Conservation (phyloP, 306 rosid genomes). For the Gleditsia sinensis region DNA sequence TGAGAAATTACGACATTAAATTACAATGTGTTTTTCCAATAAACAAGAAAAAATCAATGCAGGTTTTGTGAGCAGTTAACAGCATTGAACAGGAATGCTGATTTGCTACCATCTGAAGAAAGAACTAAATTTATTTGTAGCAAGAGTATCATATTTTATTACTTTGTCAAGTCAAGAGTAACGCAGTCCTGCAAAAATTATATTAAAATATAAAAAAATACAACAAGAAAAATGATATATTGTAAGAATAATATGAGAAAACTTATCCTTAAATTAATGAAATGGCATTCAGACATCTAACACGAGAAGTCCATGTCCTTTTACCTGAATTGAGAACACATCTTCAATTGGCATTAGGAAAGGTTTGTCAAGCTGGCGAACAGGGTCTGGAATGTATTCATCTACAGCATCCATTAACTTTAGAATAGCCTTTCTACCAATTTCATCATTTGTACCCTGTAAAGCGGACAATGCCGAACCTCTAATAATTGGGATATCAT, state of each 20-base stretch:
- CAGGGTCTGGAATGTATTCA: constrained; percentile 94
- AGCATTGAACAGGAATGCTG: not conserved
- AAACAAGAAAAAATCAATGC: constrained; percentile 4
- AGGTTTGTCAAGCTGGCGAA: constrained; percentile 87
- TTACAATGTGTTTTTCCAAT: not conserved
- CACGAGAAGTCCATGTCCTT: not conserved
- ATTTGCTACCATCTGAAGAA: not conserved
- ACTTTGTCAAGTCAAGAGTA: not conserved
- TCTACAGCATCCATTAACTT: constrained; percentile 95
- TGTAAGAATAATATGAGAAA: not conserved
- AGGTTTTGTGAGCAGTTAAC: constrained; percentile 9
- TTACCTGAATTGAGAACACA: constrained; percentile 76
- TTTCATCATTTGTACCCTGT: constrained; percentile 94
- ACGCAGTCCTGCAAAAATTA: not conserved
- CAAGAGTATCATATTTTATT: not conserved
- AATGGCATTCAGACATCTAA: not conserved
- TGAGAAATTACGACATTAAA: not conserved
- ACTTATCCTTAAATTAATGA: not conserved
- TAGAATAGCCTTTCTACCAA: constrained; percentile 84
- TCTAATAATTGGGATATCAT: constrained; percentile 88
- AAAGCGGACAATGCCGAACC: constrained; percentile 95
- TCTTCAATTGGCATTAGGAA: constrained; percentile 81
- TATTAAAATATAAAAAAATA: too few species aligned
- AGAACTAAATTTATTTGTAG: not conserved
- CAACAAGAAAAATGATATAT: constrained; percentile 31